Base-by-base conservation (phyloP, 2,329 filamentous ascomycete genomes). In the Zasmidium citrigriseum region DNA sequence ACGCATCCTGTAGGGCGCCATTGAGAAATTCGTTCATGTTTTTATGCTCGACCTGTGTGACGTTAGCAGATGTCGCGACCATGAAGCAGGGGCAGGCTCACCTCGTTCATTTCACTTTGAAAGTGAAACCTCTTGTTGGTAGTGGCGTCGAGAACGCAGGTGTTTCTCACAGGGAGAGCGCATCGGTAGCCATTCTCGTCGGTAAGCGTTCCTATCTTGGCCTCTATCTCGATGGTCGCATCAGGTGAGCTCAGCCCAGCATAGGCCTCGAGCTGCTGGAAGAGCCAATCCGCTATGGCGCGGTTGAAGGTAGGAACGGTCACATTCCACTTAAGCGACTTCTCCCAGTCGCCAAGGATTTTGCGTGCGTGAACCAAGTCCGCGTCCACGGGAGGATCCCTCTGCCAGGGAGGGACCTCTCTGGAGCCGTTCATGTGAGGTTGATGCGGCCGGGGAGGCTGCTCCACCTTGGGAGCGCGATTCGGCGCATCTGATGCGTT, bases 171-270 rank as follows among this genome's bases (percentile, higher is more conserved):
- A 4, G 86, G 85, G 10, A 93, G 76, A 10, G 83, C 78, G 23
- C 93, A 78, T n/a, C 91, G 83, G 48, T 87, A 81, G 57, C 88
- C 85, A 5, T 86, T 89, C 60, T 88, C 84, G 72, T 91, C 87
- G 57, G 93, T 84, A 14, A 98, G 81, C 23, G 86, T 88, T 18
- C 95, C 95, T 49, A 98, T 80, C 74, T 98, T 98, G 10, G 92
- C 95, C 77, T 99, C 95, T 55, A 99, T 90, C 75, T 99, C 95
- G 54, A 97, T 87, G 60, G 91, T 84, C 14, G 92, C 88, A 5
- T 86, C 86, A 16, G 84, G 82, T 11, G 81, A 77, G 56, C 82
- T 76, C 1, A 87, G 80, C 11, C 77, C 79, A 53, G 83, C 20
- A 20, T 68, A 59, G 25, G 59, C 18, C 12, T 59, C 44, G 3